Evolutionary conservation across 306 rosid species (phyloP).

Genomic region (Cicer judaicum): DNA sequence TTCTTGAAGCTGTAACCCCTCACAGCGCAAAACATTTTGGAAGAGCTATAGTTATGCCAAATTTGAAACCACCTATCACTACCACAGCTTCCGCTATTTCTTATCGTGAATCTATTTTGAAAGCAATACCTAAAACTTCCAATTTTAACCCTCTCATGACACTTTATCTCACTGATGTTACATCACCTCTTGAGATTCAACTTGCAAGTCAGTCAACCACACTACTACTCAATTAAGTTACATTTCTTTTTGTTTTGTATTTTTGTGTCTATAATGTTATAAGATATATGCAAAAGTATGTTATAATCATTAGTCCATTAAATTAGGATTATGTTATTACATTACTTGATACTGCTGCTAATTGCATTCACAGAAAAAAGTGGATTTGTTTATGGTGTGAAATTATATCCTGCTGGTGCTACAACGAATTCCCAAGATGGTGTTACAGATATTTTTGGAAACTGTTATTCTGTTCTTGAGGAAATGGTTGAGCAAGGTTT

Average conservation of each 20-base stretch:
- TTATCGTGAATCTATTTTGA: conserved; percentile 76
- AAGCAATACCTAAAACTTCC: conserved; percentile 67
- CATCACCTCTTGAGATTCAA: conserved; percentile 75
- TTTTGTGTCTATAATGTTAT: conserved; percentile 11
- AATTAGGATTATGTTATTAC: background rate
- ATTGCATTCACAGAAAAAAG: conserved; percentile 63
- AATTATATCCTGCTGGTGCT: conserved; percentile 95
- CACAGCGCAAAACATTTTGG: conserved; percentile 75
- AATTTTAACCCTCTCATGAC: conserved; percentile 91
- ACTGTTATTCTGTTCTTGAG: conserved; percentile 83
- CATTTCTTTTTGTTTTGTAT: background rate
- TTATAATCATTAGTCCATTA: no score
- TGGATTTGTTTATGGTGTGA: conserved; percentile 77
- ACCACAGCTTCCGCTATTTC: conserved; percentile 70
- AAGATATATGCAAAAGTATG: background rate
- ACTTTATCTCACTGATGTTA: conserved; percentile 83
- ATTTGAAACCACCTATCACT: conserved; percentile 84
- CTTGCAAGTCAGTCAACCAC: conserved; percentile 70
- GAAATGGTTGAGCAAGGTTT: conserved; percentile 79
- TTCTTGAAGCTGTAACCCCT: conserved; percentile 17
- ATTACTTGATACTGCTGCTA: conserved; percentile 39
- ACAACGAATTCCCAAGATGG: conserved; percentile 97
- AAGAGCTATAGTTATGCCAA: conserved; percentile 95
- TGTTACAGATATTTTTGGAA: conserved; percentile 82
- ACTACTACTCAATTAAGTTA: background rate